Base-by-base conservation (phyloP, 495 filamentous ascomycete species). In the Aspergillus asperescens region DNA sequence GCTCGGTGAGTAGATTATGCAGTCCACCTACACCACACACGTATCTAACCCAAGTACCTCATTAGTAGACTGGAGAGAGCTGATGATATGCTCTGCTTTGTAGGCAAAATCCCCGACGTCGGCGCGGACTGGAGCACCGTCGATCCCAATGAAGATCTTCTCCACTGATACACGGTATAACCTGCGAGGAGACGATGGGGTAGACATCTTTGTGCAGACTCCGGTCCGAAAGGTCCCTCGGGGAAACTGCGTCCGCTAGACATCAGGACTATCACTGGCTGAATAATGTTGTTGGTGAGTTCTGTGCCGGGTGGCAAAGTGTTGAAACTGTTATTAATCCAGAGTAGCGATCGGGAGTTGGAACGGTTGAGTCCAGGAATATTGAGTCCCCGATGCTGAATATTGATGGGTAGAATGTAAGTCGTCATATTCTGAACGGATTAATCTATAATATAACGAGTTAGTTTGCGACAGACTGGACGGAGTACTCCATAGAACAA, bases 351-450 rank as follows among this genome's bases (percentile, higher is more conserved):
- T 68, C 51, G 65, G 65, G 13, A 44, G 57, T 23, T 38, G 66
- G 58, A 6, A 15, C 39, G 13, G 43, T 59, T 13, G 48, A 53
- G 40, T 18, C 35, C 18, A 24, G 48, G n/a, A 24, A 32, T 12
- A n/a, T n/a, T n/a, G 44, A 57, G 10, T 24, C 55, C 5, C 58
- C 49, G 18, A 32, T 62, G 27, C 37, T 69, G 22, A 48, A 56
- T 13, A 69, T 66, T 44, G 66, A 69, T 61, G 65, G 56, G 16
- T 68, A 63, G 63, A 62, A 69, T 58, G 66, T 69, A 43, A 59
- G 66, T 28, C 24, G 12, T 31, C 42, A 8, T 56, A 31, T 19
- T 40, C 10, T 35, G 10, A 13, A 6, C 19, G 19, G 7, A 51
- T n/a, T 34, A 24, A 50, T 31, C 25, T 23, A 29, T 28, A 41